These are phyloP conservation scores for Ceratobasidium theobromae DNA, from an alignment of 1,284 basidiomycete genomes.

Conservation along the genomic window DNA sequence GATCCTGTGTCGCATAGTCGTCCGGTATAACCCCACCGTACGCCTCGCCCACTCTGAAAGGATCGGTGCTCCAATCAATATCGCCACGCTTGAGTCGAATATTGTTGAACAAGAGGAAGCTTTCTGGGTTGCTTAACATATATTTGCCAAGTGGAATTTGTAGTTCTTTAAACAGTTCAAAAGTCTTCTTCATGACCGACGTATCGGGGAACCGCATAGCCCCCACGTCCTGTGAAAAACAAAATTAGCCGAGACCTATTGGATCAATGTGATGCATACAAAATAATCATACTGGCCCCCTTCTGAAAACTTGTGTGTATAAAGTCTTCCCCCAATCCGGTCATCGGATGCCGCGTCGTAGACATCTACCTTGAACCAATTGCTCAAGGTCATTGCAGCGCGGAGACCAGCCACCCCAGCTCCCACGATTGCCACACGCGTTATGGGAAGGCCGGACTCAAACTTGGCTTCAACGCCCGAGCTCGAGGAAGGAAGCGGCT, in stretches of 20 bases:
- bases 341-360: background rate
- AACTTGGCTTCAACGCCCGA: too few species aligned
- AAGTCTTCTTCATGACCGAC: constrained; percentile 41
- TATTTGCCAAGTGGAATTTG: background rate
- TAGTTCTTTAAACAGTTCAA: constrained; percentile 37
- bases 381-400: background rate
- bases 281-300: constrained; percentile 4
- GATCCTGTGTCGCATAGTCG: background rate
- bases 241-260: background rate
- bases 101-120: background rate
- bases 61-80: background rate
- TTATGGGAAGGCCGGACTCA: too few species aligned
- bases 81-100: background rate
- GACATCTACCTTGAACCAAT: background rate
- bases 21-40: background rate
- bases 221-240: constrained; percentile 39
- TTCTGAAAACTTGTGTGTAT: background rate
- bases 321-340: constrained; percentile 1
- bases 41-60: background rate
- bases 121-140: background rate
- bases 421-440: background rate
- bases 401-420: background rate
- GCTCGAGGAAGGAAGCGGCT: too few species aligned
- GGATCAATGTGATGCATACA: background rate
- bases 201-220: constrained; percentile 45